These are phyloP conservation scores for Tylopilus sp. DNA, from an alignment of 768 basidiomycete species.

Conservation along the genomic window DNA sequence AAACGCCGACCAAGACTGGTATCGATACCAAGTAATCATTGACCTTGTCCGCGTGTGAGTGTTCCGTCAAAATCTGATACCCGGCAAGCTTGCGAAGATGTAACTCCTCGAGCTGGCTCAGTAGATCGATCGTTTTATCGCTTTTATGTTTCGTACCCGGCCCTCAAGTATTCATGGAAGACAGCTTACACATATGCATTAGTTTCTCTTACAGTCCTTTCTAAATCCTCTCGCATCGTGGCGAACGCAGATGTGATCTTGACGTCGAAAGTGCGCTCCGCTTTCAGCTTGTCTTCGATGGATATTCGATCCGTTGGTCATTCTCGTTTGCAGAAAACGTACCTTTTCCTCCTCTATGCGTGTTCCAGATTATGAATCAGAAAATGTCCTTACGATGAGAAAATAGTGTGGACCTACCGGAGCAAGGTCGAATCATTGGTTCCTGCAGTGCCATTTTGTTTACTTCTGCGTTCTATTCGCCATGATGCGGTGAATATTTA, in stretches of 20 bases:
- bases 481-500: neutral
- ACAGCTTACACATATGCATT: slow-evolving; percentile 26
- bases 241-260: slow-evolving; percentile 18
- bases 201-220: slow-evolving; percentile 23
- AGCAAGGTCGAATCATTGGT: slow-evolving; percentile 4
- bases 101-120: slow-evolving; percentile 23
- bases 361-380: neutral
- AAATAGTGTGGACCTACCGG: slow-evolving; percentile 10
- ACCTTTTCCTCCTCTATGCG: slow-evolving; percentile 16
- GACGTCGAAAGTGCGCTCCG: slow-evolving; percentile 22
- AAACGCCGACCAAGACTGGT: neutral
- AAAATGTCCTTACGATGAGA: neutral
- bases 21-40: neutral
- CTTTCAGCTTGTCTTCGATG: slow-evolving; percentile 9
- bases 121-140: slow-evolving; percentile 14
- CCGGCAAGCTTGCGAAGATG: slow-evolving; percentile 13
- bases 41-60: slow-evolving; percentile 18
- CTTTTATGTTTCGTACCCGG: slow-evolving; percentile 10
- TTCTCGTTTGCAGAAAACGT: neutral
- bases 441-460: slow-evolving; percentile 9
- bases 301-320: neutral
- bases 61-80: slow-evolving; percentile 6
- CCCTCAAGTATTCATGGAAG: neutral
- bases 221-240: slow-evolving; percentile 8
- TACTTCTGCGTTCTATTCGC: slow-evolving; percentile 14